Evolutionary conservation across 2,329 filamentous ascomycete genomes (phyloP), one percentile per base, ranked within the genome.

Genomic region (Tolypocladium amazonense): DNA sequence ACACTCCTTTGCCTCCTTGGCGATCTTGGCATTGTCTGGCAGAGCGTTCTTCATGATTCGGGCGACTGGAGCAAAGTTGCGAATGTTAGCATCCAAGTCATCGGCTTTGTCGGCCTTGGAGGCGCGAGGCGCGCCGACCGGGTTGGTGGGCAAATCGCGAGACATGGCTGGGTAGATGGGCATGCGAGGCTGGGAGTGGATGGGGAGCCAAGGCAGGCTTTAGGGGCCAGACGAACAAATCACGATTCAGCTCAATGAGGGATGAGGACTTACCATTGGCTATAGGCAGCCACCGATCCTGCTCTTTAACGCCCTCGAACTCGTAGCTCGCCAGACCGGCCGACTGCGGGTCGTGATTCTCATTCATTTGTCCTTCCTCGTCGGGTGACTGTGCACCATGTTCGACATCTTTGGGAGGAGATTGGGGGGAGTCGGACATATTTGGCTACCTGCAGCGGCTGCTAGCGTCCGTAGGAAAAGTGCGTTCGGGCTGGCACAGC

Each of bases 221-320:
- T 63, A 62, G 62, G 63, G 64, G 64, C 62, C 66, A 60, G 63
- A 67, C 65, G 68, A 67, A 63, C 70, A 70, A 73, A 73, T 73
- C 79, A 79, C 77, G 81, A 81, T 80, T 80, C 23, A 58, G 59
- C 50, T 39, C 55, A 47, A 45, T 58, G 61, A 47, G 56, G 35
- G 54, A 60, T 15, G 61, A 64, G 61, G 61, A 94, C 94, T 85
- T 85, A 99, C 94, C 94, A 92, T 99, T 99, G 80, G 94, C 94
- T 85, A 99, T 99, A 75, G 94, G 94, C 75, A 99, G 85, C 94
- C 94, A 99, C 83, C 94, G 84, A 79, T 99, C 94, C 79, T 99
- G 94, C 79, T 99, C 94, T 83, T 97, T 97, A 77, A 97, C 93
- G 56, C 73, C 73, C 79, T 97, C 93, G 75, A 97, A 96, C 80